Evolutionary conservation across 495 filamentous ascomycete species (phyloP).

Genomic region (Neurospora discreta): DNA sequence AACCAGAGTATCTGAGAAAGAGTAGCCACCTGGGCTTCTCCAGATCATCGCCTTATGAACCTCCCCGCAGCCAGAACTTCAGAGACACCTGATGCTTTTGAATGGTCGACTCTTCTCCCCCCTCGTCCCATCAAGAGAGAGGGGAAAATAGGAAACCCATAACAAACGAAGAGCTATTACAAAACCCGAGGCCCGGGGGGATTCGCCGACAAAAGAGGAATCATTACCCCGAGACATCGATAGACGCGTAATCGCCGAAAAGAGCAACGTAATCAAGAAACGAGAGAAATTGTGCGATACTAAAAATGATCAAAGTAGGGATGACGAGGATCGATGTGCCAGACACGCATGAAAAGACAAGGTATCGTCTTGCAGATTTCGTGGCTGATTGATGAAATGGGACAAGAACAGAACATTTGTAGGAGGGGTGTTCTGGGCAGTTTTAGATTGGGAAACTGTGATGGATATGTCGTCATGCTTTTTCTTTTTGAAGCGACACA

Average conservation of each 20-base stretch:
- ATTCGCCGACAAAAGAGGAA: constrained; percentile 7
- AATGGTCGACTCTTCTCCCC: constrained; percentile 7
- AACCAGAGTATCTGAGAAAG: constrained; percentile 29
- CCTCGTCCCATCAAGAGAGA: background rate
- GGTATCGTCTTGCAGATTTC: constrained; percentile 42
- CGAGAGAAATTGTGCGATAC: constrained; percentile 5
- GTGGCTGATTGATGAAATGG: constrained; percentile 36
- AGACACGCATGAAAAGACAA: constrained; percentile 38
- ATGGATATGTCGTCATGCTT: constrained; percentile 10
- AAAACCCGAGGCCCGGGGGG: constrained; percentile 7
- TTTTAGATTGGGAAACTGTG: constrained; percentile 18
- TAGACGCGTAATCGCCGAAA: constrained; percentile 10
- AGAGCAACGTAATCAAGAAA: constrained; percentile 2
- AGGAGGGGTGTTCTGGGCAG: constrained; percentile 11
- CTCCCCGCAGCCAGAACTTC: constrained; percentile 24
- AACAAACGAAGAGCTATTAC: constrained; percentile 24
- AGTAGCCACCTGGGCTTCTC: constrained; percentile 34
- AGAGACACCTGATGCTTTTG: constrained; percentile 9
- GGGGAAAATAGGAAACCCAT: constrained; percentile 8
- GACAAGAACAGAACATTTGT: constrained; percentile 25
- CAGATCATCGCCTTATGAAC: constrained; percentile 26
- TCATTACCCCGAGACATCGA: constrained; percentile 10
- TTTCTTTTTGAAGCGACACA: constrained; percentile 1
- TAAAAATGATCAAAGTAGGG: constrained; percentile 1
- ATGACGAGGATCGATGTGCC: constrained; percentile 32